Base-by-base conservation (phyloP, 345 rosid species). In the Raphanus sativus region DNA sequence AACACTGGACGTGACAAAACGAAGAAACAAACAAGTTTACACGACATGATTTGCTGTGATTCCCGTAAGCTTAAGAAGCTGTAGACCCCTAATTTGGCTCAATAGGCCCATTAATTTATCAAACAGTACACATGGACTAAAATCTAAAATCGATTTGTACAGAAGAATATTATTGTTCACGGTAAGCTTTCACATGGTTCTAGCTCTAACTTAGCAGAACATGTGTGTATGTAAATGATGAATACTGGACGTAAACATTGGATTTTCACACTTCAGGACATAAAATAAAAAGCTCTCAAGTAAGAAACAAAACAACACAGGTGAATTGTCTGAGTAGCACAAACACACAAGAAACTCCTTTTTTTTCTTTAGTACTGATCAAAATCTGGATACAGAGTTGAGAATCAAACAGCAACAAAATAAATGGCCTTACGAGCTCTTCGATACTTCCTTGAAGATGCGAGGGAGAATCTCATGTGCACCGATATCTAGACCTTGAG, bases 381-480 rank as follows among this genome's bases (percentile, higher is more conserved):
- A 77, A 71, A 71, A 77, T 21, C 81, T 70, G 71, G 62, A 40
- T 40, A 71, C 3, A 42, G 71, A 58, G 42, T 24, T 60, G 76
- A 59, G 42, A 33, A 67, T 40, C 64, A 48, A 50, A 59, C 45
- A 25, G 70, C 74, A 79, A 73, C 70, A 73, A 67, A 67, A 16
- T 58, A 67, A 60, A 21, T 21, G 12, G 16, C 64, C 69, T 67
- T 80, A 80, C 29, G 59, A 75, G 69, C 75, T 80, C 69, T 42
- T 69, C 11, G 79, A 33, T 26, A 45, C 85, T 81, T 89, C 84
- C 77, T 89, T 92, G 89, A 89, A 94, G 13, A 94, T 69, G 34
- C 96, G 94, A 0, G 99, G 99, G 74, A 95, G 81, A 68, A 95
- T 79, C 86, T 92, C 97, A 81, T 95, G 98, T 28, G 88, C 85